Evolutionary conservation across 179 eudicot genomes (phyloP), one percentile per base, ranked within the genome.

Genomic region (Vitellaria paradoxa): DNA sequence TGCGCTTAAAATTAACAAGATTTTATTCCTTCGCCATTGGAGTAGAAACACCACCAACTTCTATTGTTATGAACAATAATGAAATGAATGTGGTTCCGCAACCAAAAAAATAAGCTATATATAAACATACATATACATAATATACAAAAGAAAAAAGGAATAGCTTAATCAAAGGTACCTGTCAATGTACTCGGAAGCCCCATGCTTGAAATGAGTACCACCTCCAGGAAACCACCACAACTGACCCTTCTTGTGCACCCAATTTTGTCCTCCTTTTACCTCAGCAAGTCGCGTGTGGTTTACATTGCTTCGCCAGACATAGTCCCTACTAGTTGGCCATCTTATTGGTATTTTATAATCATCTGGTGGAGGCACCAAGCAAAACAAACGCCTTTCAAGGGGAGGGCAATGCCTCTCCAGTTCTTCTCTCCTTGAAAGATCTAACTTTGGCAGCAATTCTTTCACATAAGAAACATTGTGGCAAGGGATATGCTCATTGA

Each of bases 211-310:
- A 88, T 96, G 98, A 65, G 99, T 96, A 77, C 98, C 99, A 71
- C 99, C 99, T 78, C 99, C 99, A 9, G 98, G 97, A 80, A 96
- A 96, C 97, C 97, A 96, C 99, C 99, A 93, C 3, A 93, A 67
- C 53, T 86, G 86, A 77, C 77, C 89, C 80, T 87, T 92, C 68
- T 87, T 91, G 73, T 96, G 99, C 76, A 96, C 98, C 98, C 99
- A 96, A 82, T 96, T 96, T 71, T 92, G 99, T 47, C 99, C 97
- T 63, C 97, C 99, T 88, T 96, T 96, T n/a, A 93, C 98, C 82
- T 92, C 92, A 24, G 97, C 93, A 83, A 96, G 97, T 65, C 72
- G 98, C 8, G 99, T 83, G 82, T 96, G 98, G 79, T 96, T 96
- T 77, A 96, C 90, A 85, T 93, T 96, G 85, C 92, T 89, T 70